Base-by-base conservation (phyloP, 148 eudicot genomes). In the Chenopodium album region DNA sequence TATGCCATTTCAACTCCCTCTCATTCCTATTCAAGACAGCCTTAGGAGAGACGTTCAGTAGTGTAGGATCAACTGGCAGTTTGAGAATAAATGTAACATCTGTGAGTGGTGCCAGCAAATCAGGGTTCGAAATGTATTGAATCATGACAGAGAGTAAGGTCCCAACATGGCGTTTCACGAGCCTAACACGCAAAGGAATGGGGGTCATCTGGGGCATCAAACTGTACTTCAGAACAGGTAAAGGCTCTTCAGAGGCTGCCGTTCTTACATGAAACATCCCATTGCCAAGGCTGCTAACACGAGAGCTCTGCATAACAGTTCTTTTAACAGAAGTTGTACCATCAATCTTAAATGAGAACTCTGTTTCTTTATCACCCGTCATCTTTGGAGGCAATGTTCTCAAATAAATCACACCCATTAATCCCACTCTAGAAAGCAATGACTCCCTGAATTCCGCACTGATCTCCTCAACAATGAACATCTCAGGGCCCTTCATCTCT, bases 401-500 rank as follows among this genome's bases (percentile, higher is more conserved):
- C 62, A 95, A 74, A 81, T 95, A 93, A n/a, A 93, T 84, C 37
- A 89, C 86, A 73, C 98, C 98, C 92, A 86, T 81, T 77, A 95
- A 82, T 63, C 96, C 97, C 50, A 90, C 98, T 81, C 98, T 90
- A 77, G 94, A 89, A 81, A 95, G 97, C 85, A 95, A 88, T 2
- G 96, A 92, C 85, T 95, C 98, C 84, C 92, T 85, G 60, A 93
- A 95, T 83, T 95, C 98, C 0, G 91, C 98, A 78, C 87, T 90
- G 62, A 95, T 89, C 85, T 90, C 98, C 82, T 95, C 98, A 13
- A 73, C 85, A 65, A 95, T 85, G 72, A 87, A 87, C 94, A 95
- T 92, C 84, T 95, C 97, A 34, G 98, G 97, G 41, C 90, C 98
- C 83, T 93, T 95, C 98, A 95, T 93, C 80, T 89, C 97, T 26